Base-by-base conservation (phyloP, 2,329 filamentous ascomycete genomes). In the Lachnellula subtilissima region DNA sequence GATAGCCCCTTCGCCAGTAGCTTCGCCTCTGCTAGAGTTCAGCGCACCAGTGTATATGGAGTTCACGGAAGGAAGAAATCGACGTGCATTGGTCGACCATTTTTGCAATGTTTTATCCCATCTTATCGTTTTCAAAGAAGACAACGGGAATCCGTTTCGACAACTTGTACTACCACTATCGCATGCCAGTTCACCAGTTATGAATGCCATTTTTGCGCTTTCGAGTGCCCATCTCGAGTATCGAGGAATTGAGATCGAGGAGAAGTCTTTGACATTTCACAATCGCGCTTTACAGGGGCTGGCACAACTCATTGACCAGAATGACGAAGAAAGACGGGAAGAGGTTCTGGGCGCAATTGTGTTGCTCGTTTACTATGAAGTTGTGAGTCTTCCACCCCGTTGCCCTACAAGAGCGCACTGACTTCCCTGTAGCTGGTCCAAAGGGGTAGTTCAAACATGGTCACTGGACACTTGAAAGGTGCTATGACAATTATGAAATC, bases 141-240 rank as follows among this genome's bases (percentile, higher is more conserved):
- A 86, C 60, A 75, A 75, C 4, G 82, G 81, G 19, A 86, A 86
- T 58, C 82, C 83, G 0, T 86, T 86, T 64, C 80, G 83, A 61
- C 81, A 84, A 62, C 73, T 85, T 14, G 79, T 86, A 8, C 71
- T 86, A n/a, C 83, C 83, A 2, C 72, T 86, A 40, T 82, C 80
- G 2, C 74, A 78, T 49, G 73, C 68, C 45, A 83, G 80, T 64
- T 73, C 74, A 0, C 78, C 82, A 1, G 78, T 96, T 4, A 88
- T 89, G 70, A 90, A 94, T 67, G 90, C 91, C 9, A 87, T 97
- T 57, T 91, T 89, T 56, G 91, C 91, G 0, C 75, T 97, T 7
- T 84, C 90, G 0, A 89, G 88, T 55, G 93, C 91, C 56, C 94
- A 96, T 69, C 75, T 95, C 56, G 88, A 93, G 54, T 90, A 82